Evolutionary conservation across 1,139 yeast species (phyloP).

Genomic region (Geotrichum cucujoidarum): DNA sequence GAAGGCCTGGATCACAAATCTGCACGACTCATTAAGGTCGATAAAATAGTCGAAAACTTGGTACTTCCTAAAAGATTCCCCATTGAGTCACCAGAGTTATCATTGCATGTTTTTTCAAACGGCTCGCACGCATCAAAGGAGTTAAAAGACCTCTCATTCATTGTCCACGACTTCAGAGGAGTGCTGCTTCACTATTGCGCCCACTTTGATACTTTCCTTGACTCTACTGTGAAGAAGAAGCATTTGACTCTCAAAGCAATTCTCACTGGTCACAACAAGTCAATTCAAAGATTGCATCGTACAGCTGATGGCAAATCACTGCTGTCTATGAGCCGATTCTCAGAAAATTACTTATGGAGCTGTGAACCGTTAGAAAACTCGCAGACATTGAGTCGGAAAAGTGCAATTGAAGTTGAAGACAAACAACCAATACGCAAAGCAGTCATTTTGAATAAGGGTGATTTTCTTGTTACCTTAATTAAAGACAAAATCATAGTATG

Average conservation of each 20-base stretch:
- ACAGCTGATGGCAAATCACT: slow-evolving; percentile 59
- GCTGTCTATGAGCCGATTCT: slow-evolving; percentile 41
- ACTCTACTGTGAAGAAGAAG: slow-evolving; percentile 22
- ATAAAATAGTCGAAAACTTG: slow-evolving; percentile 23
- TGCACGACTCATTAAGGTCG: slow-evolving; percentile 41
- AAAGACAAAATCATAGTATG: slow-evolving; percentile 49
- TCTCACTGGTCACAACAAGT: slow-evolving; percentile 80
- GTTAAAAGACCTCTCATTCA: slow-evolving; percentile 38
- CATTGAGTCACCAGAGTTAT: slow-evolving; percentile 19
- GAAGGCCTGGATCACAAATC: slow-evolving; percentile 48
- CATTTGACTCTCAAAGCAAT: slow-evolving; percentile 32
- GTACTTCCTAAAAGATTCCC: slow-evolving; percentile 20
- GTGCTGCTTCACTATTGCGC: slow-evolving; percentile 45
- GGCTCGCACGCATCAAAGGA: slow-evolving; percentile 4
- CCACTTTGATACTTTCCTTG: slow-evolving; percentile 38
- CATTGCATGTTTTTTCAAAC: slow-evolving; percentile 19
- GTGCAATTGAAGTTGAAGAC: slow-evolving; percentile 28
- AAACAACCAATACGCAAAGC: slow-evolving; percentile 44
- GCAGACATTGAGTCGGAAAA: slow-evolving; percentile 29
- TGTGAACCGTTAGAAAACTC: slow-evolving; percentile 29
- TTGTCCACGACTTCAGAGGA: slow-evolving; percentile 51
- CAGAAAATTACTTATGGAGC: slow-evolving; percentile 36
- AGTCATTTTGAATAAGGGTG: slow-evolving; percentile 52
- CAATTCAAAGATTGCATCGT: slow-evolving; percentile 61
- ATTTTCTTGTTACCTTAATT: slow-evolving; percentile 44